A percentile compares a stretch with the other conserved stretches of the same genome.
Conservation (phyloP, 441 rosid genomes). For the Syzygium malaccense region DNA sequence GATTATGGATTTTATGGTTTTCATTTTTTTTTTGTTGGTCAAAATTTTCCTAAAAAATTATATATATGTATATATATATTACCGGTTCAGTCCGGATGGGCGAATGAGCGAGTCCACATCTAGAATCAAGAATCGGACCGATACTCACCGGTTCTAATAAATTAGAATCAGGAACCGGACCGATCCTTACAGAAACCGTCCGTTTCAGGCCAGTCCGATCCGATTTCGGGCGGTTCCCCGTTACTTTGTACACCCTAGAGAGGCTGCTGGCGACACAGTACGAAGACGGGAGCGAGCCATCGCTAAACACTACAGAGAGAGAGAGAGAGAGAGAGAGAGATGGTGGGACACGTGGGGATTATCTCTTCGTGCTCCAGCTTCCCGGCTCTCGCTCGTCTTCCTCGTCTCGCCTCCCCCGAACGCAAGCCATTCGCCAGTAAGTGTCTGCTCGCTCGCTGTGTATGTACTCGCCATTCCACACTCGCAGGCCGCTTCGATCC, state of each 20-base stretch:
- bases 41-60: too few relatives aligned
- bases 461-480: background rate
- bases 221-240: too few relatives aligned
- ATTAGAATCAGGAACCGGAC: too few relatives aligned
- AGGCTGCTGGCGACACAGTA: background rate
- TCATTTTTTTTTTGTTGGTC: too few relatives aligned
- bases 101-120: rapidly evolving
- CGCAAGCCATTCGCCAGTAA: conserved; percentile 41
- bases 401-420: conserved; percentile 24
- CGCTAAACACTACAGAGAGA: background rate
- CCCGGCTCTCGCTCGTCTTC: conserved; percentile 19
- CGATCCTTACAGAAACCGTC: rapidly evolving
- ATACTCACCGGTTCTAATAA: too few relatives aligned
- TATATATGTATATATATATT: too few relatives aligned
- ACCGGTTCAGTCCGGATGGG: too few relatives aligned
- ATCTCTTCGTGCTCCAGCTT: conserved; percentile 24
- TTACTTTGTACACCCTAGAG: too few relatives aligned
- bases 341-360: conserved; percentile 24
- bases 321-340: background rate
- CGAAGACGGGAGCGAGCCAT: background rate
- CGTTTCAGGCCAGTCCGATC: rapidly evolving
- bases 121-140: too few relatives aligned
- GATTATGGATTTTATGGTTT: too few relatives aligned
- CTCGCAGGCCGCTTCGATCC: background rate
- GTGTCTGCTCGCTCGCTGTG: background rate